Evolutionary conservation across 73 alveolate genomes (phyloP).

Genomic region (Blepharisma stoltei): DNA sequence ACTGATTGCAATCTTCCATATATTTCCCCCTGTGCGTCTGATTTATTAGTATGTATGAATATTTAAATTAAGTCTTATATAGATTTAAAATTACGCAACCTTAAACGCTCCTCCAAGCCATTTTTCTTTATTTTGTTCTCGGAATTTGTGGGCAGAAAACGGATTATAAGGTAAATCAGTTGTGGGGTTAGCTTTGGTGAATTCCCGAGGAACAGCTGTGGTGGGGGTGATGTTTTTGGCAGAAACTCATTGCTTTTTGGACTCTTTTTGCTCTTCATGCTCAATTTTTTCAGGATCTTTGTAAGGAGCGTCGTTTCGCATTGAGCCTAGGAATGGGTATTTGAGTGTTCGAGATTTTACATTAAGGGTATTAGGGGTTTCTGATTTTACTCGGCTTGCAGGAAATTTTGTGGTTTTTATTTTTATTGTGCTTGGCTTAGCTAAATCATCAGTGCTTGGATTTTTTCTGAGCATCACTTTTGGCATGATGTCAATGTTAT

Average conservation of each 20-base stretch:
- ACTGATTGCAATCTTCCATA: too few relatives aligned
- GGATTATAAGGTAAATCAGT: constrained; percentile 18
- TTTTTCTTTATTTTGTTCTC: neutral
- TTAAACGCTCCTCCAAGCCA: neutral
- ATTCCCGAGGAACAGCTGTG: neutral
- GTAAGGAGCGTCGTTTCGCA: neutral
- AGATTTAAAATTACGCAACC: neutral
- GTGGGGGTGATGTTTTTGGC: neutral
- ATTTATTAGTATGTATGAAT: too few relatives aligned
- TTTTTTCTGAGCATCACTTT: too few relatives aligned
- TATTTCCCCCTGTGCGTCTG: too few relatives aligned
- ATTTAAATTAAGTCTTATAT: too few relatives aligned
- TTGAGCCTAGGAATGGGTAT: constrained; percentile 18
- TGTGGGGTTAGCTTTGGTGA: too few relatives aligned
- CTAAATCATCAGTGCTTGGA: too few relatives aligned
- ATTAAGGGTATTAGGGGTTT: neutral
- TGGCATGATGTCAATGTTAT: too few relatives aligned
- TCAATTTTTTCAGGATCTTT: constrained; percentile 2
- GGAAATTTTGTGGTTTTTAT: too few relatives aligned
- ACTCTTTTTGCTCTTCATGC: neutral
- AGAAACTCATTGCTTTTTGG: neutral
- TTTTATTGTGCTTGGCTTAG: too few relatives aligned
- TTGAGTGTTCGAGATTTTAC: neutral
- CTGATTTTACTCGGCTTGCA: neutral
- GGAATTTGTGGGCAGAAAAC: neutral